phyloP scores from a whole-genome alignment of 768 basidiomycete species.

The Crepidotus variabilis region DNA sequence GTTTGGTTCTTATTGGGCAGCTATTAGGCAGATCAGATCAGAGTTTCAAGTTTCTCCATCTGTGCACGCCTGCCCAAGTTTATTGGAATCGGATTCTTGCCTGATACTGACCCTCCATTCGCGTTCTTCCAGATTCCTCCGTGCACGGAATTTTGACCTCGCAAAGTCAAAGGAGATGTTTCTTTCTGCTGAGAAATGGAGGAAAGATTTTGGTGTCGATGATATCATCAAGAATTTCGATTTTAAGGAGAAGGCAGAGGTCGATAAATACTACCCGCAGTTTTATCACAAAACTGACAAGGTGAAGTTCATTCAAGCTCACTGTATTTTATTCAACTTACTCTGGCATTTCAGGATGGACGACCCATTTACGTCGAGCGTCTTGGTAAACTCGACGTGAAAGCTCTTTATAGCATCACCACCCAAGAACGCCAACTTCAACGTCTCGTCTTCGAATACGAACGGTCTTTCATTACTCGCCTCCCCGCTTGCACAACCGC shows the following conservation, averaged over 20 bases:
- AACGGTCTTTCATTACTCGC: slow-evolving; percentile 77
- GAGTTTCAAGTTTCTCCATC: too few relatives aligned
- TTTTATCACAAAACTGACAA: slow-evolving; percentile 96
- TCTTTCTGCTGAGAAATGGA: slow-evolving; percentile 79
- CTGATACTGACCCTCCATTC: neutral
- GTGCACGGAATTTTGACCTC: slow-evolving; percentile 92
- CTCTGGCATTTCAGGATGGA: slow-evolving; percentile 60
- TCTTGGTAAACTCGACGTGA: slow-evolving; percentile 86
- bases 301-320: slow-evolving; percentile 36
- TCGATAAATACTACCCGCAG: slow-evolving; percentile 93
- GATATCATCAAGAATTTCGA: slow-evolving; percentile 77
- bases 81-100: neutral
- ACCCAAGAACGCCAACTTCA: slow-evolving; percentile 85
- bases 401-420: slow-evolving; percentile 75
- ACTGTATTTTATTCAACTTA: neutral
- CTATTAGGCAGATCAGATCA: too few relatives aligned
- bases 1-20: neutral
- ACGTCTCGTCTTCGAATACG: slow-evolving; percentile 91
- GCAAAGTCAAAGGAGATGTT: slow-evolving; percentile 82
- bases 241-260: slow-evolving; percentile 77
- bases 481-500: slow-evolving; percentile 72
- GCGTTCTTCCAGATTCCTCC: slow-evolving; percentile 61
- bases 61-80: neutral
- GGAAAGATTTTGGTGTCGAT: slow-evolving; percentile 79
- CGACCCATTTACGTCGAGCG: slow-evolving; percentile 94